Evolutionary conservation across 2,329 filamentous ascomycete species (phyloP).

Genomic region (Lecanicillium sp.): DNA sequence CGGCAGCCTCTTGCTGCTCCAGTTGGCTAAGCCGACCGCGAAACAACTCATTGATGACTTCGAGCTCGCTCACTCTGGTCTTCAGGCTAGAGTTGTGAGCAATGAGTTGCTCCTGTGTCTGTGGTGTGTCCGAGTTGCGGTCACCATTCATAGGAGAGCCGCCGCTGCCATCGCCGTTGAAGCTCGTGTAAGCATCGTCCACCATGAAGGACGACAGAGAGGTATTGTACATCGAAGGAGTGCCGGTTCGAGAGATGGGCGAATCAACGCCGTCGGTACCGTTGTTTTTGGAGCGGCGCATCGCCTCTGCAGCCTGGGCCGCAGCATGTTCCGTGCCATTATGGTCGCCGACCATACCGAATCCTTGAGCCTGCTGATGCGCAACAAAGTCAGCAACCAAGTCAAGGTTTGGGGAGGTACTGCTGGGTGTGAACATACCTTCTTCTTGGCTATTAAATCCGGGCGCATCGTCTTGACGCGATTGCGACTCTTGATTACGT

Average conservation of each 20-base stretch:
- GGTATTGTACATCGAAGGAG: slow-evolving; percentile 66
- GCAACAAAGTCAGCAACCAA: no score
- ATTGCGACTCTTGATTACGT: slow-evolving; percentile 99
- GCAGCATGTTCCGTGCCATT: slow-evolving; percentile 55
- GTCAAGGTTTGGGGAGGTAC: no score
- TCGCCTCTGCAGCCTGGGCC: slow-evolving; percentile 44
- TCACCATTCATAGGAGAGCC: slow-evolving; percentile 46
- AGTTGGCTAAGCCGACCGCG: slow-evolving; percentile 69
- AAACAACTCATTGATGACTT: slow-evolving; percentile 86
- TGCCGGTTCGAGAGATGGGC: slow-evolving; percentile 71
- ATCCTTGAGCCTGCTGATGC: slow-evolving; percentile 31
- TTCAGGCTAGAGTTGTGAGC: slow-evolving; percentile 81
- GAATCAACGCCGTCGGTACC: slow-evolving; percentile 71
- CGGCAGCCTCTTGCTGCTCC: slow-evolving; percentile 66
- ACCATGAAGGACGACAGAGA: slow-evolving; percentile 76
- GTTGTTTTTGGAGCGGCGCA: slow-evolving; percentile 62
- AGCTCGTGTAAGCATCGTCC: slow-evolving; percentile 58
- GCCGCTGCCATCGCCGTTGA: slow-evolving; percentile 44
- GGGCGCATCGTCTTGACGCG: slow-evolving; percentile 82
- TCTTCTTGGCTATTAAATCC: slow-evolving; percentile 74
- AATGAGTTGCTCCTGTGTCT: slow-evolving; percentile 72
- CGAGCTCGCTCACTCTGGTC: slow-evolving; percentile 89
- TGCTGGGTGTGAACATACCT: slow-evolving; percentile 63
- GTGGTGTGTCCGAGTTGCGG: slow-evolving; percentile 61
- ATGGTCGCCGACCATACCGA: slow-evolving; percentile 32